phyloP scores from a whole-genome alignment of 2,329 filamentous ascomycete species.

The Daldinia eschscholtzii region DNA sequence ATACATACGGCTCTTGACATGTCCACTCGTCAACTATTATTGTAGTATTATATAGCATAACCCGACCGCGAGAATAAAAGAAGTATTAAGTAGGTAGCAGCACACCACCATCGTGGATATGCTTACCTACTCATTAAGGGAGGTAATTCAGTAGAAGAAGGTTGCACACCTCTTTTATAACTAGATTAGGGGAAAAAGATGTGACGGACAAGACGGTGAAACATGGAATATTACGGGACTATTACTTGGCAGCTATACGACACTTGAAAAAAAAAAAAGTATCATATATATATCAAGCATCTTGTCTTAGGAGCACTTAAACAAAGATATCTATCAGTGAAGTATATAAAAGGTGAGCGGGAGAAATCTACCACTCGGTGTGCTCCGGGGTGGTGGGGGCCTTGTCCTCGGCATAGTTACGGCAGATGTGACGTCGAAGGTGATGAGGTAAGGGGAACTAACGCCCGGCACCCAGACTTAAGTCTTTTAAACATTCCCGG shows the following conservation, averaged over 20 bases:
- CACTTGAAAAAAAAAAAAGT: not conserved
- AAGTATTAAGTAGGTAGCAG: conserved; percentile 21
- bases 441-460: conserved; percentile 13
- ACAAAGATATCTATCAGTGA: not conserved
- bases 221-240: not conserved
- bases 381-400: conserved; percentile 12
- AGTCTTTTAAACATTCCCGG: not conserved
- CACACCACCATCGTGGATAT: conserved; percentile 8
- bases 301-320: not conserved
- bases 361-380: not conserved
- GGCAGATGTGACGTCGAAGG: conserved; percentile 26
- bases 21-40: not conserved
- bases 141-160: not conserved
- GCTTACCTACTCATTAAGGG: conserved; percentile 27
- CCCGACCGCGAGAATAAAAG: conserved; percentile 7
- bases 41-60: not conserved
- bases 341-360: not conserved
- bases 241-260: not conserved
- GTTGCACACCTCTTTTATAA: conserved; percentile 2
- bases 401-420: not conserved
- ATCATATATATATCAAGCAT: not conserved
- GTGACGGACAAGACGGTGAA: not conserved
- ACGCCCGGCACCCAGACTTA: not conserved
- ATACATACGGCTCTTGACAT: not conserved
- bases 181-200: not conserved